These are phyloP conservation scores for Stephanodiscus triporus DNA, from an alignment of 108 stramenopile genomes.

Conservation along the genomic window DNA sequence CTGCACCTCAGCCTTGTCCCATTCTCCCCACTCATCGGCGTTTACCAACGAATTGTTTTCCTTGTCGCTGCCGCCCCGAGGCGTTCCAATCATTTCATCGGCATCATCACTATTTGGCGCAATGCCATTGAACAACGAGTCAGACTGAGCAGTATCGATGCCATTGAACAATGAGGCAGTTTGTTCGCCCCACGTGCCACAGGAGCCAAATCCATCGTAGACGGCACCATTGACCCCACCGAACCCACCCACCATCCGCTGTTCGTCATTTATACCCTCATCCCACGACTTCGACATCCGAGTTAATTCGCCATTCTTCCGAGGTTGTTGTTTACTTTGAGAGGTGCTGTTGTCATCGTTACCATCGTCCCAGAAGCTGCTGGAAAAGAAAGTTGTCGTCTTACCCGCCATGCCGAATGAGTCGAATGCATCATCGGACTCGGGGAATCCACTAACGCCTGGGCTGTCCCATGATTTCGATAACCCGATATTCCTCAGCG, in stretches of 20 bases:
- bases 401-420: neutral
- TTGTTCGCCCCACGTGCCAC: slow-evolving; percentile 5
- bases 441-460: no score
- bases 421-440: neutral
- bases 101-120: neutral
- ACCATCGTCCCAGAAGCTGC: neutral
- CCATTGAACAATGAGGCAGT: neutral
- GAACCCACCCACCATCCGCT: neutral
- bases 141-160: neutral
- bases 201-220: neutral
- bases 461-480: slow-evolving; percentile 7
- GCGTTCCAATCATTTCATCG: neutral
- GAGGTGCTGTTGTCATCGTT: neutral
- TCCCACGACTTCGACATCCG: slow-evolving; percentile 8
- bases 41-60: slow-evolving; percentile 1
- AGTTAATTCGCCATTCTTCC: neutral
- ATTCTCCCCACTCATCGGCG: slow-evolving; percentile 11
- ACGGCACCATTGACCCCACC: no score
- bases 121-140: no score
- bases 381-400: neutral
- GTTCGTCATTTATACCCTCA: neutral
- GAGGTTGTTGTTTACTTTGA: slow-evolving; percentile 5
- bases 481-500: neutral
- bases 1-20: slow-evolving; percentile 29
- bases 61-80: neutral